Evolutionary conservation across 1,139 yeast species (phyloP).

Genomic region (Lodderomyces metapsilosis): DNA sequence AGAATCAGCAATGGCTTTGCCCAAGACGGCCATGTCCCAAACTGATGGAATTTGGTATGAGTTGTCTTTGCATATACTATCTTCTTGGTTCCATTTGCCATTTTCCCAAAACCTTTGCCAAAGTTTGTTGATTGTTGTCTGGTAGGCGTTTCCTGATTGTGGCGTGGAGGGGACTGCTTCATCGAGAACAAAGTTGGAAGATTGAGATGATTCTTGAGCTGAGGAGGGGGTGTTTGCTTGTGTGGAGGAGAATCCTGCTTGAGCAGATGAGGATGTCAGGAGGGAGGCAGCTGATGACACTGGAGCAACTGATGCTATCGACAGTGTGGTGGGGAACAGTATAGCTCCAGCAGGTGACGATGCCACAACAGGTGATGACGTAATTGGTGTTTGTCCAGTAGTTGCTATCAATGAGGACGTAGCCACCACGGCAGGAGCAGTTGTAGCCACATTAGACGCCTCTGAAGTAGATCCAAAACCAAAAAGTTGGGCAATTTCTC

Average conservation of each 20-base stretch:
- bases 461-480: background rate
- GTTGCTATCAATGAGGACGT: background rate
- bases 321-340: background rate
- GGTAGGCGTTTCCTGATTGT: conserved; percentile 8
- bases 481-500: conserved; percentile 1
- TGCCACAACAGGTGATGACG: background rate
- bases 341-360: background rate
- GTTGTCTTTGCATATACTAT: conserved; percentile 3
- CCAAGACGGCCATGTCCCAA: conserved; percentile 31
- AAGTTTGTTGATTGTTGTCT: conserved; percentile 16
- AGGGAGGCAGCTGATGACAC: background rate
- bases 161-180: conserved; percentile 5
- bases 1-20: conserved; percentile 21
- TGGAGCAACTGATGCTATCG: background rate
- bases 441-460: background rate
- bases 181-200: background rate
- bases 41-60: conserved; percentile 1
- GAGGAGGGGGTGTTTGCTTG: conserved; percentile 3
- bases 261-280: background rate
- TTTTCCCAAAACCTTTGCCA: conserved; percentile 24
- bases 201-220: conserved; percentile 1
- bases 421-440: background rate
- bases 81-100: conserved; percentile 21
- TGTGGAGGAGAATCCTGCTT: conserved; percentile 1
- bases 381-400: background rate